A percentile compares a stretch with the other conserved stretches of the same genome.
Evolutionary conservation across 495 filamentous ascomycete species (phyloP).

Genomic region (Aspergillus biplanus): DNA sequence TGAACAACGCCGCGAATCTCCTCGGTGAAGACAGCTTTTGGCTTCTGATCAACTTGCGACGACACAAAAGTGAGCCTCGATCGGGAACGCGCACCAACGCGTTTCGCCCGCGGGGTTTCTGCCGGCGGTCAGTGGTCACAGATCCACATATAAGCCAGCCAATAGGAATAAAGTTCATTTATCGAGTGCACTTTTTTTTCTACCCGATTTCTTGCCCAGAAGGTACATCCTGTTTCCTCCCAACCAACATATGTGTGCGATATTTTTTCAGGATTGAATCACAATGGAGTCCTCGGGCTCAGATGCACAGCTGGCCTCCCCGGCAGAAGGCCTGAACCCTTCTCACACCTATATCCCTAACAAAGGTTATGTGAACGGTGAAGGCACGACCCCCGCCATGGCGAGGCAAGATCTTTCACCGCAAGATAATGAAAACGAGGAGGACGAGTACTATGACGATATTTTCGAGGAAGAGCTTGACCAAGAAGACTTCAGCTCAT

Average conservation of each 20-base stretch:
- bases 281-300: conserved; percentile 35
- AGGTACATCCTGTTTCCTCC: conserved; percentile 10
- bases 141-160: conserved; percentile 34
- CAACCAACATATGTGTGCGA: conserved; percentile 11
- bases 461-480: conserved; percentile 60
- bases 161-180: conserved; percentile 39
- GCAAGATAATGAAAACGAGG: conserved; percentile 38
- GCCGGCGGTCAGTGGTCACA: conserved; percentile 38
- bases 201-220: conserved; percentile 17
- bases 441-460: conserved; percentile 61
- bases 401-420: conserved; percentile 42
- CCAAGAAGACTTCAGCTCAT: conserved; percentile 59
- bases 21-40: background rate
- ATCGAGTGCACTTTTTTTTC: conserved; percentile 29
- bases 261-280: background rate
- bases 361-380: conserved; percentile 52
- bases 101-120: conserved; percentile 49
- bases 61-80: conserved; percentile 13
- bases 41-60: conserved; percentile 20
- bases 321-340: conserved; percentile 53
- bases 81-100: conserved; percentile 23
- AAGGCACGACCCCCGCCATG: conserved; percentile 35
- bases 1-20: background rate
- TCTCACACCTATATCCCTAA: conserved; percentile 59
- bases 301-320: conserved; percentile 27